Base-by-base conservation (phyloP, 148 eudicot species). In the Talinum fruticosum region DNA sequence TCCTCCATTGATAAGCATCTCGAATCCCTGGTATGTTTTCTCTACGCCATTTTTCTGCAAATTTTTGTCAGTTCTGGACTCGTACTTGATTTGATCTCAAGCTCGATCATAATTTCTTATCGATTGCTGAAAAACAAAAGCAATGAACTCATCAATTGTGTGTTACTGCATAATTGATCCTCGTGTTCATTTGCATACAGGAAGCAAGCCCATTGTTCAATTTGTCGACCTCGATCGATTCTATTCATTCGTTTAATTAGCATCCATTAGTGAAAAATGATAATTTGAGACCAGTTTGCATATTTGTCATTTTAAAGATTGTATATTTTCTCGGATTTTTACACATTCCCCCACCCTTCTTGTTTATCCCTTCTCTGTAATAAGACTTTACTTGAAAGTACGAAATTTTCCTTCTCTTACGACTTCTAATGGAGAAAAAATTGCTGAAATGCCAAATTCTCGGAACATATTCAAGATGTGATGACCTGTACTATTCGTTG, bases 1-100 rank as follows among this genome's bases (percentile, higher is more conserved):
- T 88, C 95, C 65, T 89, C 97, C 7, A 89, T 96, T 73, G 98
- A 96, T 79, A 84, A 89, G 34, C 98, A 96, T 79, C 97, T 96
- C 69, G 93, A 91, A 72, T 85, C 93, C 47, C 69, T 96, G 97
- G 99, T 96, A 89, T 76, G 18, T 26, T 23, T 57, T 37, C 10
- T 21, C 32, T 71, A 28, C 21, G 67, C 38, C 66, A 26, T 66
- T 49, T 16, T 0, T 8, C 21, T 14, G 32, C 5, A 16, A 21
- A 30, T 57, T 76, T 41, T 24, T 30, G n/a, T 47, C 38, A 8
- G 1, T 66, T 79, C 32, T 53, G 45, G 32, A 15, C 28, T 18
- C 5, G 30, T 19, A 41, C 33, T 72, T 49, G 16, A 33, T 73
- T 33, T 57, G 16, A 57, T 26, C 35, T 41, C 24, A 47, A 14